Conservation (phyloP, 2,329 filamentous ascomycete genomes). For the Epichloe scottii region DNA sequence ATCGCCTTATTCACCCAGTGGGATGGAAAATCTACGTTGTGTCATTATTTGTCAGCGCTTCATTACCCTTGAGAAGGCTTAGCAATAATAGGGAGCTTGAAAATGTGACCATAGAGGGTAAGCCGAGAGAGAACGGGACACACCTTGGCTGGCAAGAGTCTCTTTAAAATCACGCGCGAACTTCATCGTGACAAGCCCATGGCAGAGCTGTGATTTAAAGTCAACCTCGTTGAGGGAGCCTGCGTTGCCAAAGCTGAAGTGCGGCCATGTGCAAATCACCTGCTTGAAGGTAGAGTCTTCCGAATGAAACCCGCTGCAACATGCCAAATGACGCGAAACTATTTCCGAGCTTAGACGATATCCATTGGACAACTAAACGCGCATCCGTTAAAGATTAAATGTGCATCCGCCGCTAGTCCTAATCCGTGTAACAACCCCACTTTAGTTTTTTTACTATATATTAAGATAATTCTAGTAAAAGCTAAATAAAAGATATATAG, state of each 20-base stretch:
- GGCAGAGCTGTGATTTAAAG: not conserved
- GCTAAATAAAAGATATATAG: too few species aligned
- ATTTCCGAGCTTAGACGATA: too few species aligned
- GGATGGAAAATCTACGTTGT: slow-evolving; percentile 49
- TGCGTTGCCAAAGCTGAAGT: not conserved
- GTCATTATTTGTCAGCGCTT: not conserved
- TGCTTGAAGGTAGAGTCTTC: not conserved
- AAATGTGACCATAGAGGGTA: not conserved
- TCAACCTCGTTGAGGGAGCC: not conserved
- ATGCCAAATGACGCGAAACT: too few species aligned
- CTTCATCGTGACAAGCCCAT: slow-evolving; percentile 49
- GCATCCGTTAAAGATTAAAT: too few species aligned
- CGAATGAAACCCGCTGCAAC: too few species aligned
- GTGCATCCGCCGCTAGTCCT: too few species aligned
- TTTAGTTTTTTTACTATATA: too few species aligned
- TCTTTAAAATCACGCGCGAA: slow-evolving; percentile 70
- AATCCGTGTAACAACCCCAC: too few species aligned
- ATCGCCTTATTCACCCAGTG: slow-evolving; percentile 65
- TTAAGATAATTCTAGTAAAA: too few species aligned
- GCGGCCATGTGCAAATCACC: not conserved
- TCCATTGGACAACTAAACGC: too few species aligned
- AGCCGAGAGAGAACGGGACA: not conserved
- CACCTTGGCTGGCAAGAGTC: slow-evolving; percentile 50
- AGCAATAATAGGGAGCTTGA: not conserved
- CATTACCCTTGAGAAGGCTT: not conserved